Evolutionary conservation across 139 green algal species (phyloP).

Genomic region (Chlamydomonas sp.): DNA sequence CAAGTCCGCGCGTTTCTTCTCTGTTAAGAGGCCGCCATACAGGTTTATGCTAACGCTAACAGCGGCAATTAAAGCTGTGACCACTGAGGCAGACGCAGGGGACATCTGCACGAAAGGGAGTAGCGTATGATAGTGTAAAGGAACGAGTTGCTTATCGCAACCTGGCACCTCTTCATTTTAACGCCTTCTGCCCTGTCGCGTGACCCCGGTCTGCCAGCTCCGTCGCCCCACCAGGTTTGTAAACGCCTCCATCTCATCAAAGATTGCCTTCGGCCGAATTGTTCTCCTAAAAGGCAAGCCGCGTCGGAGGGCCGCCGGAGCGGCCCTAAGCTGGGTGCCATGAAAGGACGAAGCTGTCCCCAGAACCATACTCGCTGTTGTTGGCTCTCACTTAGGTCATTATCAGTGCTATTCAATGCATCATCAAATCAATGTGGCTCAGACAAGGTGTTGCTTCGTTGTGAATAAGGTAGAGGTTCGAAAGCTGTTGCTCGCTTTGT

Average conservation of each 20-base stretch:
- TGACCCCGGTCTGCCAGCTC: background rate
- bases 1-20: slow-evolving; percentile 65
- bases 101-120: background rate
- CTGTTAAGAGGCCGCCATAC: slow-evolving; percentile 59
- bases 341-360: too few relatives aligned
- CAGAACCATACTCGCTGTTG: too few relatives aligned
- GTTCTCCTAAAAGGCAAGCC: too few relatives aligned
- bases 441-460: too few relatives aligned
- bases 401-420: too few relatives aligned
- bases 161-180: background rate
- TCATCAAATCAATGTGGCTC: too few relatives aligned
- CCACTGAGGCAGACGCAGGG: slow-evolving; percentile 2
- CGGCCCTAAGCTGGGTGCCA: too few relatives aligned
- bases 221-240: slow-evolving; percentile 18
- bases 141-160: background rate
- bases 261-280: background rate
- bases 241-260: slow-evolving; percentile 37
- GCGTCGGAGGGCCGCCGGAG: too few relatives aligned
- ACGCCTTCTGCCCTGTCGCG: too few relatives aligned
- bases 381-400: too few relatives aligned
- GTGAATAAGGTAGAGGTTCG: too few relatives aligned
- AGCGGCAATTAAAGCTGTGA: slow-evolving; percentile 57
- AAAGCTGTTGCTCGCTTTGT: too few relatives aligned
- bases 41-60: slow-evolving; percentile 64
- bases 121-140: background rate